Conservation (phyloP, 2,329 filamentous ascomycete genomes). For the Botrytis paeoniae region DNA sequence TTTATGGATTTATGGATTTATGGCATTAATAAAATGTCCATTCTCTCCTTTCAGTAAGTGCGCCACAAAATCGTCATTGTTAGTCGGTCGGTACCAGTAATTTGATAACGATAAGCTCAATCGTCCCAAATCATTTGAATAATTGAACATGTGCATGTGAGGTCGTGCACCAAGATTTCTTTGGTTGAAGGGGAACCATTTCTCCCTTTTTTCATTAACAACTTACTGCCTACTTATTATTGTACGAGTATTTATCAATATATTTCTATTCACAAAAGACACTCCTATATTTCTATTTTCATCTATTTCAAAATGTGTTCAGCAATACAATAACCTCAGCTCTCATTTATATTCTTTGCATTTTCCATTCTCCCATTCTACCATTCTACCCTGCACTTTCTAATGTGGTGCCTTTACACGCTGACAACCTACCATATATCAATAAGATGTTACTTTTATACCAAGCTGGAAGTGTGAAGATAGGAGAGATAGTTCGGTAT, state of each 20-base stretch:
- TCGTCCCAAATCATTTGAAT: background rate
- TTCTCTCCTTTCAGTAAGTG: background rate
- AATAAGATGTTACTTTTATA: constrained; percentile 82
- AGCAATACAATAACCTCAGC: background rate
- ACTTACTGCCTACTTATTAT: background rate
- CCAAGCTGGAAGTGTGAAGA: constrained; percentile 86
- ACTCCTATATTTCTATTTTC: background rate
- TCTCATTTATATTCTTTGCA: background rate
- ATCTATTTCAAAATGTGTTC: background rate
- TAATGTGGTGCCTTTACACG: background rate
- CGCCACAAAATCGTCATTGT: constrained; percentile 1
- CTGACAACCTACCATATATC: background rate
- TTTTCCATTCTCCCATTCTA: too few relatives aligned
- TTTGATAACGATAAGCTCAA: constrained; percentile 3
- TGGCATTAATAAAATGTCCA: background rate
- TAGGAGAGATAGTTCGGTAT: constrained; percentile 90
- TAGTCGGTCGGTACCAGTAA: background rate
- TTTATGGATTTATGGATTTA: background rate
- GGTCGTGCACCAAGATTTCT: background rate
- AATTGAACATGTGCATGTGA: background rate
- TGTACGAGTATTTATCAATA: background rate
- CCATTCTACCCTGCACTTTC: background rate
- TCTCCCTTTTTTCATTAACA: background rate
- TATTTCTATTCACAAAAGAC: background rate
- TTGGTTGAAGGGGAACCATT: background rate